Evolutionary conservation across 2,329 filamentous ascomycete species (phyloP), one percentile per base, ranked within the genome.

Genomic region (Aaosphaeria pasadenensis): DNA sequence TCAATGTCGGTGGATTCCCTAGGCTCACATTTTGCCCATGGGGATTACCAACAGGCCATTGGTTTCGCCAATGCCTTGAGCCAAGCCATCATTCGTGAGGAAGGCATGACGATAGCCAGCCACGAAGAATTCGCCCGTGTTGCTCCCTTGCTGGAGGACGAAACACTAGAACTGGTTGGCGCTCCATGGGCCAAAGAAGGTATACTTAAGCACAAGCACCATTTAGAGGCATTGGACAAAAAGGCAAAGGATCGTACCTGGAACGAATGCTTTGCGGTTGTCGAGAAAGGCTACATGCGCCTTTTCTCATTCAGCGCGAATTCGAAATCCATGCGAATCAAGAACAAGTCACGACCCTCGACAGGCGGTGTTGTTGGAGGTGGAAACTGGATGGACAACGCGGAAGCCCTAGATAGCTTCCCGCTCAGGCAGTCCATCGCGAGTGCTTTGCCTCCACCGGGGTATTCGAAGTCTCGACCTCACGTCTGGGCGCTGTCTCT

Each of bases 171-270:
- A 64, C 83, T 99, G 36, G 85, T 88, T 7, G 94, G 94, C 28
- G 89, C 94, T n/a, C 94, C 94, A 0, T 99, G 94, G 94, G 87
- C 95, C 30, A 99, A 99, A 72, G 94, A 99, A 71, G 94, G 94
- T 53, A 89, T 95, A 59, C 78, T 97, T 17, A 92, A 92, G 58
- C 92, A 99, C 74, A 97, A 97, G 71, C 92, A 96, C 68, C 92
- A 97, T 63, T 80, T 97, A 4, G 92, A 97, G 66, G 85, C 89
- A 4, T 79, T 90, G 33, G 91, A 95, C 57, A 96, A 94, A 74
- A 89, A 90, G 68, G 88, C 91, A 52, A 96, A 92, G 72, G 92
- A 97, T 61, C 83, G 94, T 36, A 92, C 91, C 60, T 99, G 94
- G 94, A 86, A 80, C 49, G 91, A 97, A 63, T 91, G 91, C 47